Evolutionary conservation across 1,284 basidiomycete species (phyloP).

Genomic region (Athelia sp.): DNA sequence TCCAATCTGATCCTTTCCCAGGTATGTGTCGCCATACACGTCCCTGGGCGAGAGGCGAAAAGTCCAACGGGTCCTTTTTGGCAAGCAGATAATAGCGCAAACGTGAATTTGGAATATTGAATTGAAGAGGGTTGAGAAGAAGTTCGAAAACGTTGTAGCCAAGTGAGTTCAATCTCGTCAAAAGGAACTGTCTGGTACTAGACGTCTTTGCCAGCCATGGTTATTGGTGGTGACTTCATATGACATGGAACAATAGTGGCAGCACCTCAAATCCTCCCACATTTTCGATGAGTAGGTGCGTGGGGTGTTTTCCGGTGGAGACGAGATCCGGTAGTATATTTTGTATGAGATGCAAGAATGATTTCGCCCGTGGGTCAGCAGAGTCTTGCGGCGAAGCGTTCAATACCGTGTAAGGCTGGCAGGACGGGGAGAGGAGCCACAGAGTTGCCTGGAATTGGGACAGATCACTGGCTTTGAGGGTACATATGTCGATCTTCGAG

Average conservation of each 20-base stretch:
- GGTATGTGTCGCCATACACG: conserved; percentile 49
- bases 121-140: conserved; percentile 68
- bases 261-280: conserved; percentile 80
- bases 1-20: conserved; percentile 35
- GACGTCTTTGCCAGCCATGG: conserved; percentile 44
- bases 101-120: conserved; percentile 74
- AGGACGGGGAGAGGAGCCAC: conserved; percentile 75
- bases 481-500: conserved; percentile 56
- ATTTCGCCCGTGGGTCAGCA: conserved; percentile 66
- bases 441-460: conserved; percentile 42
- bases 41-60: conserved; percentile 15
- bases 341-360: conserved; percentile 66
- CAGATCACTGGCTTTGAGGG: conserved; percentile 44
- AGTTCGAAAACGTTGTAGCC: conserved; percentile 60
- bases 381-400: conserved; percentile 67
- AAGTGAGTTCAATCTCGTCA: conserved; percentile 42
- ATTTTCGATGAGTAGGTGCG: conserved; percentile 65
- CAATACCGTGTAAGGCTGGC: conserved; percentile 76
- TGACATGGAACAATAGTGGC: conserved; percentile 8
- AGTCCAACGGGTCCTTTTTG: conserved; percentile 37
- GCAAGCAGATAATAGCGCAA: conserved; percentile 76
- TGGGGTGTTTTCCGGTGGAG: conserved; percentile 38
- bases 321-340: conserved; percentile 60
- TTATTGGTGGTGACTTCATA: neutral
- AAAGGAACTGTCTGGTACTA: conserved; percentile 48